These are phyloP conservation scores for Nepenthes alata DNA, from an alignment of 179 eudicot species.

Conservation along the genomic window DNA sequence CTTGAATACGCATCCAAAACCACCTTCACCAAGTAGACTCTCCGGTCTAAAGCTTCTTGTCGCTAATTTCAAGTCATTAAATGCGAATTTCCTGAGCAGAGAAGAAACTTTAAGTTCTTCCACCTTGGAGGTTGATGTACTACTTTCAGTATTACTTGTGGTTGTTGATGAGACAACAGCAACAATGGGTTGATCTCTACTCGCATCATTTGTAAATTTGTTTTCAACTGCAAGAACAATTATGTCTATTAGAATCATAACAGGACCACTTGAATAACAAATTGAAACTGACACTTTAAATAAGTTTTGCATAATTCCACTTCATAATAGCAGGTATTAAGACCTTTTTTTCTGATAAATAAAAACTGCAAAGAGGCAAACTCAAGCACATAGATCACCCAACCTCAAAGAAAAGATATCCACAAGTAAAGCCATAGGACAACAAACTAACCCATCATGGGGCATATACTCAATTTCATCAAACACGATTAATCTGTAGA, in stretches of 20 bases:
- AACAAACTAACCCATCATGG: no score
- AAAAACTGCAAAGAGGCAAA: no score
- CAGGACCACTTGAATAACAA: no score
- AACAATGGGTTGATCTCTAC: conserved; percentile 19
- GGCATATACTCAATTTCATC: no score
- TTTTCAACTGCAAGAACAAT: conserved; percentile 13
- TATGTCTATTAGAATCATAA: background rate
- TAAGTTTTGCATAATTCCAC: background rate
- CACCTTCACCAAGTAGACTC: conserved; percentile 45
- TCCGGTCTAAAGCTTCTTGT: conserved; percentile 46
- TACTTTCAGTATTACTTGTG: conserved; percentile 32
- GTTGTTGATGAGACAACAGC: conserved; percentile 27
- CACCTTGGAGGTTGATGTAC: conserved; percentile 27
- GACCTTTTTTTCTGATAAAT: no score
- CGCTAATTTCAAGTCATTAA: conserved; percentile 34
- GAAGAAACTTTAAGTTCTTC: conserved; percentile 45
- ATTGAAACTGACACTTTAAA: background rate
- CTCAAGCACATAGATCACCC: no score
- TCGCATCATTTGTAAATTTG: conserved; percentile 26
- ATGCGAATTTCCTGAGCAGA: conserved; percentile 30
- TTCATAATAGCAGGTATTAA: no score
- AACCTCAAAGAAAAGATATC: no score
- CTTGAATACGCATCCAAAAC: conserved; percentile 43
- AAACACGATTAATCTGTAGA: no score
- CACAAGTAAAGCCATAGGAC: no score